Evolutionary conservation across 345 rosid species (phyloP), one percentile per base, ranked within the genome.

Genomic region (Sisymbrium altissimum): DNA sequence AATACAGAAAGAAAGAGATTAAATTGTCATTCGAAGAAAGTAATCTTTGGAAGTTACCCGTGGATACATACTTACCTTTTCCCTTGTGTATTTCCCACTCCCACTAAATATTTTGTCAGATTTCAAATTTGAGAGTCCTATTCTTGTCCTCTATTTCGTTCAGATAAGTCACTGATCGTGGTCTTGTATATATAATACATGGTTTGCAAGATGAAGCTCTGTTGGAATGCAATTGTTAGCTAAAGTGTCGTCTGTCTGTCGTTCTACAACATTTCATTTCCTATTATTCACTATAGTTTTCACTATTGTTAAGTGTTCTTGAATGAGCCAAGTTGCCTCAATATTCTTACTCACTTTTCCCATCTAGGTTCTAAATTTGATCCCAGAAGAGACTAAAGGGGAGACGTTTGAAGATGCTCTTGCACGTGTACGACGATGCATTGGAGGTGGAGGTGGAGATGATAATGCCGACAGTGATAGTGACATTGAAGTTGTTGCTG

Each of bases 401-500:
- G 97, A 90, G 82, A 56, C 7, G 21, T 84, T 95, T 75, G 98
- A 88, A 65, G 94, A 92, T 40, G 96, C 99, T 72, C 87, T 92
- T 58, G 85, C 88, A 70, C 98, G 99, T 36, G 94, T 95, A 54
- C 81, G 92, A 30, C 94, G 99, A 57, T 92, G 99, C 62, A 78
- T 90, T 79, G 97, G 98, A 68, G 97, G 98, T 81, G 95, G 95
- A 67, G 80, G 81, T 74, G 85, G 86, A 63, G 78, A 88, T 9
- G 97, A 92, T 64, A 81, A 86, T 84, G 96, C 89, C 15, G 98
- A 89, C 53, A 90, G 99, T 71, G 99, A 92, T 76, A 95, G 99
- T 81, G 99, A 95, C 68, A 71, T 92, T 72, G 98, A 95, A 89
- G 98, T 95, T 74, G 98, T 95, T 78, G 98, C 98, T 36, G 99